Evolutionary conservation across 169 alveolate species (phyloP), one percentile per base, ranked within the genome.

Genomic region (Cryptosporidium parvum): DNA sequence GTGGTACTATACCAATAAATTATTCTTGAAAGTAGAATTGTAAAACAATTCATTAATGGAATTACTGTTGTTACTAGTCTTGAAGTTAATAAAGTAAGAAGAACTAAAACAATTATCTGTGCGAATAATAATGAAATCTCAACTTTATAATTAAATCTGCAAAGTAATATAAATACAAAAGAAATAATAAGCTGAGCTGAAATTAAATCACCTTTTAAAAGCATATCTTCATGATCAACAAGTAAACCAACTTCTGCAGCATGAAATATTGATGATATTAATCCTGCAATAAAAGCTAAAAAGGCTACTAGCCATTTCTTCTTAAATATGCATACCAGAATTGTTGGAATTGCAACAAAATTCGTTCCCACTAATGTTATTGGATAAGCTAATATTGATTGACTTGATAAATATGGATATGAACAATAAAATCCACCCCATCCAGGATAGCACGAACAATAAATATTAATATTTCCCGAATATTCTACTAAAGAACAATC

Each of bases 391-490:
- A 80, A 21, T 39, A 80, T 80, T 12, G 75, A 62, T 9, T 80
- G 68, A 39, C 70, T 59, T 14, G 89, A 80, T 26, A 80, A 39
- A 48, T 80, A 80, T 14, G 73, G 89, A 42, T 65, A 45, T 35
- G 89, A 58, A 37, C 89, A 80, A 44, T 80, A 80, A 26, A 80
- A 65, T 18, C 89, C 89, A 44, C 89, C 89, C 89, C 89, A 80
- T 42, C 89, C 89, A 26, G 89, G 89, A 62, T 80, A 80, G 26
- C 89, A 80, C 1, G 89, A 80, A 42, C 89, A 80, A 14, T 62
- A 80, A n/a, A 80, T 80, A 39, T 80, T 65, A 16, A 80, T 80
- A 62, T 59, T 80, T 7, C 39, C 52, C 26, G 56, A 59, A n/a
- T 80, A 80, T 26, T 80, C 67, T 16, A 44, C 44, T 3, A 80